Base-by-base conservation (phyloP, 768 basidiomycete species). In the Tricholoma terreum region DNA sequence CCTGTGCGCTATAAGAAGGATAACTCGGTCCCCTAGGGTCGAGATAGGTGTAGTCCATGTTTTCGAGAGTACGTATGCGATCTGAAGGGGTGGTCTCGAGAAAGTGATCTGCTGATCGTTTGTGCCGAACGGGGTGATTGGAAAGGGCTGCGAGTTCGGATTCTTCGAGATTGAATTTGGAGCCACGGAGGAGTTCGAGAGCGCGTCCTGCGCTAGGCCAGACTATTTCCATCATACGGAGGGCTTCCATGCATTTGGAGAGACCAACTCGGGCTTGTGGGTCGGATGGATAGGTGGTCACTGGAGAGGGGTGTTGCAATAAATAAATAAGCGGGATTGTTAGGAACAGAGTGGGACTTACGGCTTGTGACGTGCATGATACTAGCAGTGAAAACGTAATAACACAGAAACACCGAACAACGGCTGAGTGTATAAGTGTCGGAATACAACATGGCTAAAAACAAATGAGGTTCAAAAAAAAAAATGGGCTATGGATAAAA, bases 171-270 rank as follows among this genome's bases (percentile, higher is more conserved):
- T 72, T 74, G 34, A 75, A 75, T 66, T 85, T 84, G 35, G 84
- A 79, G 40, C 87, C 89, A 42, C 80, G 79, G 50, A 92, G 79
- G 17, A 92, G 83, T 65, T 89, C 86, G 51, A 84, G 77, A 4
- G 88, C 89, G 15, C 90, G 85, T 9, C 78, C 84, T 3, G 90
- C 90, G 58, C 84, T 84, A 0, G 90, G 90, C 90, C 90, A 92
- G 22, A 86, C 75, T 35, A 80, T 73, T 51, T 84, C 80, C 85
- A 92, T 89, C 19, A 75, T 77, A 52, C 77, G 73, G 27, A 92
- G 77, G 6, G 81, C 77, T 30, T 84, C 82, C 81, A 87, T 87
- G 65, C 86, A 89, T 64, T 80, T 84, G 42, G 74, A 73, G 1
- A 92, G 76, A 6, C 87, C 86, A 54, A 84, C 61, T 35, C 77